Evolutionary conservation across 768 basidiomycete species (phyloP).

Genomic region (Neoboletus magnificus): DNA sequence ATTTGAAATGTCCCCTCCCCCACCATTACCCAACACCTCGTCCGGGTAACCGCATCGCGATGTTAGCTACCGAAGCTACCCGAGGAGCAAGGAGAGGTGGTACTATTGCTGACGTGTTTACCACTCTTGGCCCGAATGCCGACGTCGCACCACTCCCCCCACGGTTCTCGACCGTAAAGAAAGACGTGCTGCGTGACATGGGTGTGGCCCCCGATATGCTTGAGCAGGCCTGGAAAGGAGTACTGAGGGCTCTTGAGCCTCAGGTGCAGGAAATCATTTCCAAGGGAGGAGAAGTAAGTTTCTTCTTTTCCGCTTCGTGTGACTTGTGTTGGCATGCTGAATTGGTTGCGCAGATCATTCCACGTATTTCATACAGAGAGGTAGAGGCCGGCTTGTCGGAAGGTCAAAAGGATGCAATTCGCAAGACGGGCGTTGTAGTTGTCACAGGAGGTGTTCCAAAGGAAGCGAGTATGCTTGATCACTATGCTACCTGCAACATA

Average conservation of each 20-base stretch:
- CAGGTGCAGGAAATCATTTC: conserved; percentile 46
- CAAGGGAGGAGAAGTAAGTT: conserved; percentile 45
- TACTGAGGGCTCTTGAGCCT: conserved; percentile 47
- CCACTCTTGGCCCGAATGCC: conserved; percentile 40
- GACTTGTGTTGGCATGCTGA: neutral
- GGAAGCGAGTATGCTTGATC: conserved; percentile 36
- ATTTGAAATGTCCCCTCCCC: neutral
- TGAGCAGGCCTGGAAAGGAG: conserved; percentile 50
- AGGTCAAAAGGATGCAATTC: conserved; percentile 43
- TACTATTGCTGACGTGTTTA: conserved; percentile 47
- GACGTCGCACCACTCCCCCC: conserved; percentile 43
- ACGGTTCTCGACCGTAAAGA: conserved; percentile 62
- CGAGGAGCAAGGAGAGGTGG: conserved; percentile 27
- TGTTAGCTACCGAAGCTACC: conserved; percentile 10
- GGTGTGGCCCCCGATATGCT: conserved; percentile 25
- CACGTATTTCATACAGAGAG: conserved; percentile 44
- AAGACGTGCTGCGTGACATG: conserved; percentile 44
- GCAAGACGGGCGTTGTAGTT: conserved; percentile 51
- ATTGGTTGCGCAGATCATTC: conserved; percentile 42
- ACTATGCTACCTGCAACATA: neutral
- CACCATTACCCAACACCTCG: neutral
- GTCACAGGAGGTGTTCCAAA: conserved; percentile 55
- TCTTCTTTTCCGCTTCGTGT: neutral
- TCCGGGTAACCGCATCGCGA: neutral
- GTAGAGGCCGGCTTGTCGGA: conserved; percentile 46